Percentiles rank a stretch among this genome's conserved stretches.
These are phyloP conservation scores for Megacollybia platyphylla DNA, from an alignment of 1,284 basidiomycete genomes.

Conservation along the genomic window DNA sequence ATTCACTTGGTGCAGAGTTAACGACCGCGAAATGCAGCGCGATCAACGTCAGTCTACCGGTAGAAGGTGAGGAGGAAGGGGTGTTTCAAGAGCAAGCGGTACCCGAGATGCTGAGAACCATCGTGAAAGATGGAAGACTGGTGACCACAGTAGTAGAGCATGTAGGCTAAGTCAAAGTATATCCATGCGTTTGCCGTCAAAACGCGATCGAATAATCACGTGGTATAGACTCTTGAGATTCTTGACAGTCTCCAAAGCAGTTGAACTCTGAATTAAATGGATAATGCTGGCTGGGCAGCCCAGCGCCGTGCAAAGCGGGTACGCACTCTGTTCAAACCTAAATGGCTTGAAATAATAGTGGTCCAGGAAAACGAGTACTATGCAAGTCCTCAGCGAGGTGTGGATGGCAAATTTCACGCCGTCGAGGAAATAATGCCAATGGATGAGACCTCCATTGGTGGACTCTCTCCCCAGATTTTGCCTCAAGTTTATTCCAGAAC, in stretches of 20 bases:
- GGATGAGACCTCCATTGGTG: slow-evolving; percentile 43
- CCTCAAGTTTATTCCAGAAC: slow-evolving; percentile 11
- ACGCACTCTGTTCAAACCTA: slow-evolving; percentile 6
- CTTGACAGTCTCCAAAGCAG: not conserved
- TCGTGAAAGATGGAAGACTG: slow-evolving; percentile 74
- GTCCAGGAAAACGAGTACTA: slow-evolving; percentile 34
- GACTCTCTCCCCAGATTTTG: slow-evolving; percentile 21
- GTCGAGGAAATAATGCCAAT: slow-evolving; percentile 46
- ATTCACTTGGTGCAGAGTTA: slow-evolving; percentile 74
- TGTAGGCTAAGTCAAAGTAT: slow-evolving; percentile 34
- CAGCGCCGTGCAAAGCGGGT: slow-evolving; percentile 36
- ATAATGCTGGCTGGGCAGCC: slow-evolving; percentile 60
- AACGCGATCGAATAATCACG: no score
- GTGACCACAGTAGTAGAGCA: slow-evolving; percentile 88
- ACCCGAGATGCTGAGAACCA: slow-evolving; percentile 93
- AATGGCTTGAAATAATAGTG: slow-evolving; percentile 1
- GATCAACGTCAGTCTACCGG: slow-evolving; percentile 87
- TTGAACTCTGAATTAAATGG: slow-evolving; percentile 29
- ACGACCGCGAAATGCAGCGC: slow-evolving; percentile 92
- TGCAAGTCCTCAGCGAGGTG: slow-evolving; percentile 25
- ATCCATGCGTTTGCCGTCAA: no score
- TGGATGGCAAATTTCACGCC: slow-evolving; percentile 38
- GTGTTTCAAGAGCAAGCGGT: slow-evolving; percentile 85
- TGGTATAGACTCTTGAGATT: no score
- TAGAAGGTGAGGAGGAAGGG: slow-evolving; percentile 82